phyloP scores from a whole-genome alignment of 2,329 filamentous ascomycete species.

The Mariannaea elegans region DNA sequence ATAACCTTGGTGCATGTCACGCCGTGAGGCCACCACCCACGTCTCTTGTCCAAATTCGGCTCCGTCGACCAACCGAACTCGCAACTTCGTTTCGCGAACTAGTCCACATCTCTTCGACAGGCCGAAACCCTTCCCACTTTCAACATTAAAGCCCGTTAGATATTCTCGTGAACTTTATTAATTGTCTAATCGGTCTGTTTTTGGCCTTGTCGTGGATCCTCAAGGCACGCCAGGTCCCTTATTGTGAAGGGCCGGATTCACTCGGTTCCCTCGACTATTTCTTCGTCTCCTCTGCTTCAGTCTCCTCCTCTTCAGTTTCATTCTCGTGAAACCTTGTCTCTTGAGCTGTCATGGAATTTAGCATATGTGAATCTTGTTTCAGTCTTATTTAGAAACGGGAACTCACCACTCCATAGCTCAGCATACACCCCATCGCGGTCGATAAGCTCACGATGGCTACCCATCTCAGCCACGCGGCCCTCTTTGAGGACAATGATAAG shows the following conservation, averaged over 20 bases:
- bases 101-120: not conserved
- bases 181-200: conserved; percentile 17
- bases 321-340: conserved; percentile 65
- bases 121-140: conserved; percentile 1
- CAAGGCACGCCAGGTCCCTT: not conserved
- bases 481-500: conserved; percentile 90
- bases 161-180: conserved; percentile 17
- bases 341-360: conserved; percentile 58
- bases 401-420: conserved; percentile 88
- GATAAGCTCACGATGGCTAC: conserved; percentile 86
- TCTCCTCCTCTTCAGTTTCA: conserved; percentile 53
- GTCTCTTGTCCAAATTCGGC: conserved; percentile 1
- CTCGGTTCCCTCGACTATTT: conserved; percentile 15
- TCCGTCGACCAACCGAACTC: too few relatives aligned
- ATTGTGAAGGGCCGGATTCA: not conserved
- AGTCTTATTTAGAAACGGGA: too few relatives aligned
- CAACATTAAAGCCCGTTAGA: not conserved
- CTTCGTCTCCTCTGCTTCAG: conserved; percentile 31
- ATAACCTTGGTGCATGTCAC: not conserved
- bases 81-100: not conserved
- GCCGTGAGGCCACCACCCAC: conserved; percentile 1
- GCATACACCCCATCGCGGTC: conserved; percentile 83
- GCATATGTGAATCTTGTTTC: too few relatives aligned
- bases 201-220: conserved; percentile 1
- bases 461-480: conserved; percentile 86